These are phyloP conservation scores for Thalassiosira livingstoniorum DNA, from an alignment of 352 stramenopile species.

Conservation along the genomic window DNA sequence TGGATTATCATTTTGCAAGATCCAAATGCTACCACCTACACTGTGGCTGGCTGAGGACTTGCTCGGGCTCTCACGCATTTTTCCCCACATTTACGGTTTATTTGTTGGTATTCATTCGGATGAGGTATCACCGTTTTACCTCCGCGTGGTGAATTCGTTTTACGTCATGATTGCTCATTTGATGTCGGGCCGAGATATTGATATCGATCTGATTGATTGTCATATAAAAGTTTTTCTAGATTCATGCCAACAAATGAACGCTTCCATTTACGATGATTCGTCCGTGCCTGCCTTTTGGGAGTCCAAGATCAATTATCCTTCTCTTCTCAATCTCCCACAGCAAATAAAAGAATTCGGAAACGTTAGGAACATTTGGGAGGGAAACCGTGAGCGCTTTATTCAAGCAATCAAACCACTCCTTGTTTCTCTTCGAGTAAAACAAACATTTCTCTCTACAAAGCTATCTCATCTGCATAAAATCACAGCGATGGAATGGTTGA, in stretches of 20 bases:
- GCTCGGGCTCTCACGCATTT: conserved; percentile 9
- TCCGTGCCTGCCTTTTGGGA: neutral
- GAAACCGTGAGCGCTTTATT: neutral
- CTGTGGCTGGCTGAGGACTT: conserved; percentile 12
- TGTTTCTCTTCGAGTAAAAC: neutral
- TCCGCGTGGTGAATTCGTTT: neutral
- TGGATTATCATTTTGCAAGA: neutral
- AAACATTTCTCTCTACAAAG: neutral
- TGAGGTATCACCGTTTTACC: neutral
- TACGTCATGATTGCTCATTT: neutral
- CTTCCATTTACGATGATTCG: too few species aligned
- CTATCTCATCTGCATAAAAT: neutral
- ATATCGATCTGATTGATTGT: neutral
- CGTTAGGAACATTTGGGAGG: neutral
- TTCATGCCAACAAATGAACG: neutral
- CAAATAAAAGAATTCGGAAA: neutral
- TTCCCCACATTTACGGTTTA: neutral
- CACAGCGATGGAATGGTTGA: neutral
- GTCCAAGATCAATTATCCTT: neutral
- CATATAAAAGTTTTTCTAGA: conserved; percentile 8
- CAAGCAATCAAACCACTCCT: neutral
- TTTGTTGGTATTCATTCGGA: neutral
- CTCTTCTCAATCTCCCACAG: neutral
- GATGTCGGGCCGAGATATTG: neutral
- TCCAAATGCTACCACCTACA: conserved; percentile 1